Evolutionary conservation across 2,329 filamentous ascomycete genomes (phyloP).

Genomic region (Zymoseptoria tritici): DNA sequence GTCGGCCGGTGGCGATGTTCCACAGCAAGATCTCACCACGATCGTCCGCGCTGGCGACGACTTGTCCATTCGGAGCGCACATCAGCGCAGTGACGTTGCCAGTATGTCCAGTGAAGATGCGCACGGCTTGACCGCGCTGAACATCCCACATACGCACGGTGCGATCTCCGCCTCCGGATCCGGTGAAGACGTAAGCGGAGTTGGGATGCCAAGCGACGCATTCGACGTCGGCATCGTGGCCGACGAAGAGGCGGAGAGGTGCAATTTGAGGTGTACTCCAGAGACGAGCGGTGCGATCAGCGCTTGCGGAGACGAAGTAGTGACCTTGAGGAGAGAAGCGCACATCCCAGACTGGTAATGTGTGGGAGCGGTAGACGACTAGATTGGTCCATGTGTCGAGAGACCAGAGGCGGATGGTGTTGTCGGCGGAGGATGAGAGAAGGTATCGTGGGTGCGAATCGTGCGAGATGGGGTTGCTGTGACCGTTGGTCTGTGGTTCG

Average conservation of each 20-base stretch:
- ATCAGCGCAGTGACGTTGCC: constrained; percentile 79
- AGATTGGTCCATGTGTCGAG: constrained; percentile 87
- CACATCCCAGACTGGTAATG: constrained; percentile 80
- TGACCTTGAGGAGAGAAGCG: constrained; percentile 89
- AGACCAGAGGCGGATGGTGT: constrained; percentile 85
- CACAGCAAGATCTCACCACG: constrained; percentile 88
- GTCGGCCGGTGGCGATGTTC: constrained; percentile 79
- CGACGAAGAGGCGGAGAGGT: constrained; percentile 77
- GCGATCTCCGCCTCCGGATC: constrained; percentile 67
- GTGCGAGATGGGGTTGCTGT: constrained; percentile 29
- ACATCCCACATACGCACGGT: constrained; percentile 97
- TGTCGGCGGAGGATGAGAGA: constrained; percentile 80
- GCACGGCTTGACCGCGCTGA: constrained; percentile 76
- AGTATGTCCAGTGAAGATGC: constrained; percentile 85
- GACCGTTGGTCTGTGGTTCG: constrained; percentile 27
- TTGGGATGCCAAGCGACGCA: constrained; percentile 92
- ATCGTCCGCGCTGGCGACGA: constrained; percentile 83
- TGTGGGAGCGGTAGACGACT: constrained; percentile 88
- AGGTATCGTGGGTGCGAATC: constrained; percentile 63
- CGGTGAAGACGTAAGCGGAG: constrained; percentile 86
- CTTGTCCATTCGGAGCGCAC: constrained; percentile 79
- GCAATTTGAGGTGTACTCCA: constrained; percentile 93
- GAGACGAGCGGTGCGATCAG: constrained; percentile 82
- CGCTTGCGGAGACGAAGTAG: constrained; percentile 83
- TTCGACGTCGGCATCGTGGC: constrained; percentile 90